These are phyloP conservation scores for Chaetomium fimeti DNA, from an alignment of 495 filamentous ascomycete species.

Conservation along the genomic window DNA sequence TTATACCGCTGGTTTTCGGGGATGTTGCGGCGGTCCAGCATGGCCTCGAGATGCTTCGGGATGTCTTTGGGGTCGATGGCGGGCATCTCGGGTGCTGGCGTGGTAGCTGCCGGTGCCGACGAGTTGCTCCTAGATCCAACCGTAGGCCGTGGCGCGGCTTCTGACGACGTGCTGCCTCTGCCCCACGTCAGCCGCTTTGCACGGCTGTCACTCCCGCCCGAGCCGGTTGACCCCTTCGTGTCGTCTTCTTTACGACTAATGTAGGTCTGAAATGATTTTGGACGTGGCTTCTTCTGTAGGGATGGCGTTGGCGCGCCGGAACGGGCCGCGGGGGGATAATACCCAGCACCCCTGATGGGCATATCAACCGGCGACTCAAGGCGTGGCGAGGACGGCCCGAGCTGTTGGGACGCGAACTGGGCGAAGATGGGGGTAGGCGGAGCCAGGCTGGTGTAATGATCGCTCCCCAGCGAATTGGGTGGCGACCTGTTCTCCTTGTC, in stretches of 20 bases:
- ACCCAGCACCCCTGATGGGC: conserved; percentile 20
- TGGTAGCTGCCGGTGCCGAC: conserved; percentile 29
- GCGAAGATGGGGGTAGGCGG: conserved; percentile 74
- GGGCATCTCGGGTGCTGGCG: conserved; percentile 10
- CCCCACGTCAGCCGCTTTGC: conserved; percentile 34
- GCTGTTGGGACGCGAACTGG: conserved; percentile 56
- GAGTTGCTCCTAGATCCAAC: conserved; percentile 32
- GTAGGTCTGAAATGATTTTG: conserved; percentile 36
- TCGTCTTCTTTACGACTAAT: conserved; percentile 19
- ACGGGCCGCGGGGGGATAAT: conserved; percentile 11
- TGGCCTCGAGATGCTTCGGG: conserved; percentile 60
- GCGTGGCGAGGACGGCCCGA: conserved; percentile 5
- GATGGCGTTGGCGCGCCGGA: conserved; percentile 9
- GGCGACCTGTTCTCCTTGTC: conserved; percentile 78
- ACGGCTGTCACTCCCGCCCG: conserved; percentile 14
- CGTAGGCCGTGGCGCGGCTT: conserved; percentile 16
- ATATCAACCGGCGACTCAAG: background rate
- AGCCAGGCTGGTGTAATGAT: conserved; percentile 37
- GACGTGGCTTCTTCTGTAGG: conserved; percentile 26
- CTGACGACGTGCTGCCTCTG: conserved; percentile 18
- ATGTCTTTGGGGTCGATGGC: conserved; percentile 48
- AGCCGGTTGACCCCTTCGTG: conserved; percentile 13
- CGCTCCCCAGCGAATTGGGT: conserved; percentile 47
- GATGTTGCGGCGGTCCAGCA: conserved; percentile 83
- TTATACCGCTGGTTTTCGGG: conserved; percentile 89